Base-by-base conservation (phyloP, 768 basidiomycete species). In the Xerocomellus amylosporus region DNA sequence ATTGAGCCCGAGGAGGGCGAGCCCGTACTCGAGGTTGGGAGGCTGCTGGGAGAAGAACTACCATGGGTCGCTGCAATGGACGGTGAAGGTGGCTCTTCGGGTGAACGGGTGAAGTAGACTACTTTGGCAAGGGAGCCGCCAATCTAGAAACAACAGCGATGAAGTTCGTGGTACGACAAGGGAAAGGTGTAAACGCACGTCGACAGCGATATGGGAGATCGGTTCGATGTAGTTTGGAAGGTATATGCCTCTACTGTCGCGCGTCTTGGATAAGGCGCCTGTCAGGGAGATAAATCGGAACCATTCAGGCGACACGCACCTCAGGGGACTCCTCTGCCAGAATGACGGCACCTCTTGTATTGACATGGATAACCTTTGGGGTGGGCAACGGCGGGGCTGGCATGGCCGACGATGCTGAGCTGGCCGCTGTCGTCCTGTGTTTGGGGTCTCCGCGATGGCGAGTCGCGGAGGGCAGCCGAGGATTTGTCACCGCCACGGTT, bases 71-170 rank as follows among this genome's bases (percentile, higher is more conserved):
- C 84, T 54, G 69, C 75, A 39, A 85, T 66, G 13, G 87, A 85
- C 8, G 91, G 88, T 8, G 91, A 88, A 30, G 84, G 77, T n/a
- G 88, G 87, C 4, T 88, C 88, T 51, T 90, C 87, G 4, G 90
- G 86, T 8, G 94, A 93, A 46, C 97, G 88, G 42, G 96, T 98
- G 72, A 98, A 98, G 75, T 98, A 99, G 62, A 97, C 93, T 48
- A 99, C 91, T 73, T 99, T 99, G 56, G 95, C 96, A 14, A 99
- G 76, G 13, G 95, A 97, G 40, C 97, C 97, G 26, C 97, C 97
- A 68, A 98, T 88, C 95, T 98, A 64, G 50, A 64, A 43, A 48
- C 30, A 34, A 39, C 24, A 33, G 38, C 54, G 14, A 33, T 61
- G 28, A 56, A 14, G 6, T 37, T 31, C n/a, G 34, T 24, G 9